Evolutionary conservation across 2,329 filamentous ascomycete species (phyloP), one percentile per base, ranked within the genome.

Genomic region (Monilinia fructigena): DNA sequence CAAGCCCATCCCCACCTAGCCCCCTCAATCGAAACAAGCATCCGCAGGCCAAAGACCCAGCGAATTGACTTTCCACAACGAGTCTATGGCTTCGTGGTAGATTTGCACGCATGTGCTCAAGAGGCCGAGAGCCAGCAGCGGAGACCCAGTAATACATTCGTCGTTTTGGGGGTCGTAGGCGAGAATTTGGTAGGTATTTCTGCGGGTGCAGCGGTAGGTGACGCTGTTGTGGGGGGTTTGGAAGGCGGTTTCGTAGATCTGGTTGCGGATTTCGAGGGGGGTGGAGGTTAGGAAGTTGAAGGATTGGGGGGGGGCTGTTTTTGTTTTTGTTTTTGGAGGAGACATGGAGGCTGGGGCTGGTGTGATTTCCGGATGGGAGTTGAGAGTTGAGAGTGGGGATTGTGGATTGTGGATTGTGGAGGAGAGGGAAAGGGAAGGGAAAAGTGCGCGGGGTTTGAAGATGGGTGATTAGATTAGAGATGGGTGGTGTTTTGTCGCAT

Each of bases 161-260:
- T 66, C 63, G 48, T 66, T 66, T 61, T 66, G 63, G 3, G 56
- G 47, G 31, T 66, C 63, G 38, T 66, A 62, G 10, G 56, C 35
- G 14, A 61, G 40, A 23, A 66, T 31, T 31, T 52, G 47, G 23
- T 52, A 66, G 6, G 55, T 61, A 23, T 50, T 28, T 6, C 26
- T 52, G 12, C 45, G 16, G 5, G 63, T 66, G 26, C 23, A 45
- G 35, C 55, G 63, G 20, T 52, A 66, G 2, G 55, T 66, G 35
- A 66, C 31, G 60, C 59, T 55, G 11, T 52, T n/a, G 18, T 23
- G 42, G 3, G 18, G 40, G n/a, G 65, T 63, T 63, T 53, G 47
- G 10, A 66, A 55, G 48, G 59, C 65, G 14, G 50, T 55, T 48
- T 23, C 23, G 42, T 66, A 66, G 52, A 66, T 66, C 55, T 66